Base-by-base conservation (phyloP, 768 basidiomycete species). In the Pholiota molesta region DNA sequence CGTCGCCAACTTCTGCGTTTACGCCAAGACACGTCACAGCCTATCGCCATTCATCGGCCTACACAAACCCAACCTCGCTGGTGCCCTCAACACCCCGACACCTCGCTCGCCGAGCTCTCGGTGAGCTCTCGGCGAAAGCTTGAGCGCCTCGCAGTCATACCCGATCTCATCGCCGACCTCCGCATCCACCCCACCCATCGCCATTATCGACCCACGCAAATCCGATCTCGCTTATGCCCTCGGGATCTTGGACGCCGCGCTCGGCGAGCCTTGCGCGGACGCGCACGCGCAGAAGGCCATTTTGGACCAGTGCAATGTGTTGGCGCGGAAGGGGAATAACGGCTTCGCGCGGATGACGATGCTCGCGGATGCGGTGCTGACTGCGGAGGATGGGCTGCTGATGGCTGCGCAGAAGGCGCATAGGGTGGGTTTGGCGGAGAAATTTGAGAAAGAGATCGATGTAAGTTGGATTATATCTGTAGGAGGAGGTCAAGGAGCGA, bases 351-450 rank as follows among this genome's bases (percentile, higher is more conserved):
- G 81, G 52, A 86, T 92, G 79, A 94, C 96, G 78, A 75, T 86
- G 61, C 77, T 95, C n/a, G 84, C 88, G 69, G 87, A 79, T 13
- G 89, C 95, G n/a, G 79, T 97, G 28, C 73, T 97, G 67, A 89
- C 88, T 2, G 90, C 93, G 0, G 89, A 94, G 79, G 91, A 74
- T 65, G 95, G 92, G 55, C 77, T 95, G 33, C 83, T 94, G 56
- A 96, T 94, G 0, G 92, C 94, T 14, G 94, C 94, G 60, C 92
- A 94, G 82, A 96, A 97, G 83, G 81, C 95, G 16, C 91, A 96
- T 77, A 76, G 95, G 67, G 83, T 80, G 75, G 81, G 96, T 59
- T n/a, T n/a, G n/a, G 85, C 83, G 63, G 83, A 89, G 74, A 78
- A 74, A 66, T 95, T 89, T 62, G 80, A 80, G 61, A 66, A 72